These are phyloP conservation scores for Platanthera zijinensis DNA, from an alignment of 106 monocot genomes.

Conservation along the genomic window DNA sequence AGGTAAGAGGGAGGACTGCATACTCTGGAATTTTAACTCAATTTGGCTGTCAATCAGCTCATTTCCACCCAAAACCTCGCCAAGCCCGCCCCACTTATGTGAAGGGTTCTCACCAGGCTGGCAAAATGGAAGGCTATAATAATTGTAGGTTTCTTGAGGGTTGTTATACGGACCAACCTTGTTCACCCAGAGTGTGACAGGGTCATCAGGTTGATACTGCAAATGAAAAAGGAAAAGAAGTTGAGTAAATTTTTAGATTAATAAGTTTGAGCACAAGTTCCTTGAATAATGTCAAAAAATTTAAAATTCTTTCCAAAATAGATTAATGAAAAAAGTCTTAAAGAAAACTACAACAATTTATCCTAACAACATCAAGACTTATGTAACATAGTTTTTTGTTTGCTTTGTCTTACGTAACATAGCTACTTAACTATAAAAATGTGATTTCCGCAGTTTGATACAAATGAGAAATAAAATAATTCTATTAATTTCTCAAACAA, in stretches of 20 bases:
- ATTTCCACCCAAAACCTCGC: conserved; percentile 89
- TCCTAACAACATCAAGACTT: too few species aligned
- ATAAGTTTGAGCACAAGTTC: background rate
- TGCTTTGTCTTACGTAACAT: too few species aligned
- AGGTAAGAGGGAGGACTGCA: conserved; percentile 5
- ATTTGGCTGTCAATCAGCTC: conserved; percentile 88
- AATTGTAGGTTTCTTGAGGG: conserved; percentile 95
- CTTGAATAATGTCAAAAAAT: background rate
- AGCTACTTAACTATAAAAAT: too few species aligned
- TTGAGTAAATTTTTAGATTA: background rate
- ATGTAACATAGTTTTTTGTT: too few species aligned
- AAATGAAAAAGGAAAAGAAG: background rate
- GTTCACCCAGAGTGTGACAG: conserved; percentile 79
- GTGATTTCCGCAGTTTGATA: too few species aligned
- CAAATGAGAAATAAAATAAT: too few species aligned
- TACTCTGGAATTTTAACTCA: conserved; percentile 57
- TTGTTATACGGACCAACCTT: conserved; percentile 93
- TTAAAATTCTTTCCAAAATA: background rate
- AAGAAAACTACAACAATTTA: too few species aligned
- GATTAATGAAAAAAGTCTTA: too few species aligned
- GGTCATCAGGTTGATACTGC: conserved; percentile 68
- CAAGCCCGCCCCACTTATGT: conserved; percentile 92
- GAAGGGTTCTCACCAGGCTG: conserved; percentile 46
- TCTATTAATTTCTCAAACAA: too few species aligned
- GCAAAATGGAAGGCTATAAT: conserved; percentile 85